phyloP scores from a whole-genome alignment of 2,329 filamentous ascomycete species.

The Aspergillus versicolor region DNA sequence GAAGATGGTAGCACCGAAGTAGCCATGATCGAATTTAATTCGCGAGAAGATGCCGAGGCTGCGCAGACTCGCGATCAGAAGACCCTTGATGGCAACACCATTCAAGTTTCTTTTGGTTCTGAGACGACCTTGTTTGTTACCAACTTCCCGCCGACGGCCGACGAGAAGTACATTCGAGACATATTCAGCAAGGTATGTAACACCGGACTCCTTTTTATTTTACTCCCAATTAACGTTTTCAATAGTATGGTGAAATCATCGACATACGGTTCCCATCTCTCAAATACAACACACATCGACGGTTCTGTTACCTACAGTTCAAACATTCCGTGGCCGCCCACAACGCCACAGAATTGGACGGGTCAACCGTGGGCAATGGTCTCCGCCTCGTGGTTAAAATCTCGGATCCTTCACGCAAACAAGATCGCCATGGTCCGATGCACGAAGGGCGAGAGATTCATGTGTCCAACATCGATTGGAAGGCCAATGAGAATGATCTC shows the following conservation, averaged over 20 bases:
- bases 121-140: conserved; percentile 83
- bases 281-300: conserved; percentile 80
- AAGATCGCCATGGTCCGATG: conserved; percentile 73
- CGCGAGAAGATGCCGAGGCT: conserved; percentile 74
- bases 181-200: conserved; percentile 54
- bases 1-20: conserved; percentile 61
- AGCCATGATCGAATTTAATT: conserved; percentile 82
- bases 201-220: background rate
- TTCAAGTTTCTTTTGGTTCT: conserved; percentile 72
- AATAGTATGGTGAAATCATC: conserved; percentile 73
- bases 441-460: conserved; percentile 88
- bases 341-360: conserved; percentile 71
- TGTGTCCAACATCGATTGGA: conserved; percentile 66
- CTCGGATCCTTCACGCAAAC: conserved; percentile 77
- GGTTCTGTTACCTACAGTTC: conserved; percentile 97
- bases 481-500: conserved; percentile 66
- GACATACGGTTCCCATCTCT: conserved; percentile 88
- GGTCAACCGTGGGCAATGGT: conserved; percentile 65
- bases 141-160: conserved; percentile 70
- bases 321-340: conserved; percentile 65
- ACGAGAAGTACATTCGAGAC: conserved; percentile 53
- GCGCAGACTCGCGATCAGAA: conserved; percentile 81
- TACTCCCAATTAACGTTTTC: conserved; percentile 13
- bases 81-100: conserved; percentile 68
- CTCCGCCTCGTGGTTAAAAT: conserved; percentile 74